phyloP scores from a whole-genome alignment of 2,329 filamentous ascomycete species.

The Neocucurbitaria cava region DNA sequence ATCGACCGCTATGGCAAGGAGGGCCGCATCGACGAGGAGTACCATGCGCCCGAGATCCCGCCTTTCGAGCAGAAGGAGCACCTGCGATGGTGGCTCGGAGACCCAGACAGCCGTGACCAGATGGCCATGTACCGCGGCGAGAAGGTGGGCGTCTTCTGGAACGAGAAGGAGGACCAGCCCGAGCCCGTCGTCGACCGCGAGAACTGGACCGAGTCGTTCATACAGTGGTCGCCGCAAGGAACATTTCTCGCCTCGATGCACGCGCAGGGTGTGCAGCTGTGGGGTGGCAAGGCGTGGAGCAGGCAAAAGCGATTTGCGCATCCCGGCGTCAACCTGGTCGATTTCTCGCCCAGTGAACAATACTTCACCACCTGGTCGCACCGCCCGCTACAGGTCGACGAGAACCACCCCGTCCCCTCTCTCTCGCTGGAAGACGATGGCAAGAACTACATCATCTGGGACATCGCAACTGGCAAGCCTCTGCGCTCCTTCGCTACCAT shows the following conservation, averaged over 20 bases:
- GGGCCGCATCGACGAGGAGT: constrained; percentile 91
- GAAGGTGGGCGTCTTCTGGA: constrained; percentile 95
- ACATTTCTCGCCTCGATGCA: constrained; percentile 96
- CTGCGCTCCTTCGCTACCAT: constrained; percentile 93
- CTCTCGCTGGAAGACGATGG: constrained; percentile 84
- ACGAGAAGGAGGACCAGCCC: constrained; percentile 90
- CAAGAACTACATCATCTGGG: constrained; percentile 99
- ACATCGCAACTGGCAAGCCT: constrained; percentile 86
- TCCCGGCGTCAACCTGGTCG: constrained; percentile 92
- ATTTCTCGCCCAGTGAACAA: constrained; percentile 92
- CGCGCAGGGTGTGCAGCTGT: constrained; percentile 94
- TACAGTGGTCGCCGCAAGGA: constrained; percentile 96
- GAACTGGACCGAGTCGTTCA: constrained; percentile 97
- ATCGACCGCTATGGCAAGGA: constrained; percentile 96
- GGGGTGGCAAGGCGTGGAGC: constrained; percentile 89
- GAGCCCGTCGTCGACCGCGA: constrained; percentile 90
- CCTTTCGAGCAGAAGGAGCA: constrained; percentile 93
- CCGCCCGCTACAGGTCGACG: constrained; percentile 88
- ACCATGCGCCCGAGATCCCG: constrained; percentile 80
- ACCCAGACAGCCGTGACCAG: constrained; percentile 89
- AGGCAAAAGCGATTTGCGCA: constrained; percentile 93
- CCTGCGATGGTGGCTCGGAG: constrained; percentile 89
- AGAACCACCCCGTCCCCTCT: constrained; percentile 83
- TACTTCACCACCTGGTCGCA: constrained; percentile 98
- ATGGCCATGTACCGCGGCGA: constrained; percentile 94